phyloP scores from a whole-genome alignment of 768 basidiomycete species.

The Tulasnella sp. region DNA sequence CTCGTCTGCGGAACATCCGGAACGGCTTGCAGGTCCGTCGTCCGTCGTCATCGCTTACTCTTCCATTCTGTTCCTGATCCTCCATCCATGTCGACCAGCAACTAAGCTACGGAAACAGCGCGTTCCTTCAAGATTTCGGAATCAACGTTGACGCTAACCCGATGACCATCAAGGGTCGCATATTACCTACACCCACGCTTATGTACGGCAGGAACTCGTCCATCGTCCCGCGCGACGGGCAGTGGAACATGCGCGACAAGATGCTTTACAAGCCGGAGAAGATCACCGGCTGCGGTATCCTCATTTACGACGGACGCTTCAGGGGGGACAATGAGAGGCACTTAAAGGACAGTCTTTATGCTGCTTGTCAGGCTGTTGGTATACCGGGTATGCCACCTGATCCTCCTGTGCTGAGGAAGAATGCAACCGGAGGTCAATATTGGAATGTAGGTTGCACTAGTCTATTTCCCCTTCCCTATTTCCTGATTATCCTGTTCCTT shows the following conservation, averaged over 20 bases:
- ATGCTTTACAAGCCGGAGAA: conserved; percentile 43
- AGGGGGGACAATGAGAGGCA: conserved; percentile 34
- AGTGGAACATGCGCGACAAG: conserved; percentile 60
- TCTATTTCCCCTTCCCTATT: not conserved
- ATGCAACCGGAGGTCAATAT: conserved; percentile 41
- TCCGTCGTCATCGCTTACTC: not conserved
- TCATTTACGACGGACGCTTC: conserved; percentile 62
- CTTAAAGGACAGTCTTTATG: conserved; percentile 38
- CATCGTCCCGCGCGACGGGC: conserved; percentile 48
- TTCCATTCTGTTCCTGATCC: not conserved
- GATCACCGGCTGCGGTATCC: conserved; percentile 48
- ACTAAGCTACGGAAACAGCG: conserved; percentile 53
- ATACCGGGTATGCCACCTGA: conserved; percentile 39
- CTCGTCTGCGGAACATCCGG: conserved; percentile 44
- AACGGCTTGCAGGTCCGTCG: conserved; percentile 39
- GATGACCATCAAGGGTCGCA: conserved; percentile 46
- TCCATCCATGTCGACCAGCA: conserved; percentile 9
- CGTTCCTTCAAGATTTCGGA: conserved; percentile 64
- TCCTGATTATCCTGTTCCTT: not conserved
- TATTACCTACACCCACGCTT: conserved; percentile 54
- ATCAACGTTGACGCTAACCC: conserved; percentile 48
- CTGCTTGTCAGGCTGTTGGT: conserved; percentile 31
- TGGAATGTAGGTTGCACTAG: not conserved
- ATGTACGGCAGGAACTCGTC: conserved; percentile 39
- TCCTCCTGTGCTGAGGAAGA: conserved; percentile 42